Conservation (phyloP, 495 filamentous ascomycete genomes). For the Penicillium pancosmium region DNA sequence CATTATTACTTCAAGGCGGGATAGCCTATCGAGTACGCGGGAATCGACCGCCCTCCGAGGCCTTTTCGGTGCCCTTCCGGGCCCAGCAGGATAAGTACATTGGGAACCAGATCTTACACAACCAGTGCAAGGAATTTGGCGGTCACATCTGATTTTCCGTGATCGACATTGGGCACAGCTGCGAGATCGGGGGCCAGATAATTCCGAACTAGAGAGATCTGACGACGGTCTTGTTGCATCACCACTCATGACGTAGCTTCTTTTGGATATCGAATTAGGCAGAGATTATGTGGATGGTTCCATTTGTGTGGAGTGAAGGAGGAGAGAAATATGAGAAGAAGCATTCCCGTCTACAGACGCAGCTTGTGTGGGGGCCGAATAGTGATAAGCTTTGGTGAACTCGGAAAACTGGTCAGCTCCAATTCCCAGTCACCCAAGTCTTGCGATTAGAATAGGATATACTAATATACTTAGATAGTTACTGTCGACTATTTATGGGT, state of each 20-base stretch:
- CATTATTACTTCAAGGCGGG: not conserved
- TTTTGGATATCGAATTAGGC: not conserved
- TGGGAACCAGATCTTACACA: not conserved
- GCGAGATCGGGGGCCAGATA: not conserved
- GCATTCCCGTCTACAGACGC: too few species aligned
- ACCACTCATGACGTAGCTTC: not conserved
- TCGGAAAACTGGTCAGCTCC: not conserved
- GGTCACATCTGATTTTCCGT: not conserved
- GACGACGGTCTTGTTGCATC: not conserved
- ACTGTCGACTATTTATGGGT: not conserved
- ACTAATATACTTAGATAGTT: too few species aligned
- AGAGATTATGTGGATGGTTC: not conserved
- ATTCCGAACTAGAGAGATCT: not conserved
- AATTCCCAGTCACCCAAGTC: too few species aligned
- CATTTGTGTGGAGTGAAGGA: not conserved
- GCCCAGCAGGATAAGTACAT: not conserved
- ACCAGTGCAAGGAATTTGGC: not conserved
- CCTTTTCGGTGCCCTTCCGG: not conserved
- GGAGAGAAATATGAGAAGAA: not conserved
- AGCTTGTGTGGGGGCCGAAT: not conserved
- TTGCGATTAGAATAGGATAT: too few species aligned
- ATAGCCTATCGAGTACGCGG: not conserved
- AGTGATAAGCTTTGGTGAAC: not conserved
- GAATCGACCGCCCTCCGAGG: not conserved
- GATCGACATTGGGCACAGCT: constrained; percentile 1